phyloP scores from a whole-genome alignment of 345 rosid species.

The Odontarrhena argentea region DNA sequence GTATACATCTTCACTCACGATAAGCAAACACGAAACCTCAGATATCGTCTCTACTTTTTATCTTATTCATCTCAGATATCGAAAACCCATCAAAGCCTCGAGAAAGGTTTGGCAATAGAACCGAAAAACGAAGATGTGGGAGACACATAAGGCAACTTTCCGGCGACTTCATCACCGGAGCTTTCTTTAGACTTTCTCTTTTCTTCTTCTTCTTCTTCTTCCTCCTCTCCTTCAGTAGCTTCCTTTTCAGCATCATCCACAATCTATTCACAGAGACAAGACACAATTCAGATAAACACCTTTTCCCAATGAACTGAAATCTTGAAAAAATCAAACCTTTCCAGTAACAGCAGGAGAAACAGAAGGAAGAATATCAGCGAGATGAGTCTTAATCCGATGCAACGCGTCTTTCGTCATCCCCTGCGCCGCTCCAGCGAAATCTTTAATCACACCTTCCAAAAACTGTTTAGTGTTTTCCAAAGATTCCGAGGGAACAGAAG shows the following conservation, averaged over 20 bases:
- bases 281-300: not conserved
- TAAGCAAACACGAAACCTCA: conserved; percentile 5
- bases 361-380: conserved; percentile 45
- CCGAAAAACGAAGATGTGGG: conserved; percentile 35
- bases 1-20: conserved; percentile 13
- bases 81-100: conserved; percentile 27
- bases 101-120: conserved; percentile 36
- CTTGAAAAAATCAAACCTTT: conserved; percentile 32
- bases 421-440: conserved; percentile 52
- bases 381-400: conserved; percentile 48
- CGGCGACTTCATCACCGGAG: conserved; percentile 5
- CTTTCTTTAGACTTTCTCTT: conserved; percentile 12
- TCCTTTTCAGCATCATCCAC: conserved; percentile 60
- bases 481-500: conserved; percentile 51
- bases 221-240: conserved; percentile 41
- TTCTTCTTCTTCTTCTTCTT: conserved; percentile 34
- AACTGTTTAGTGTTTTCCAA: conserved; percentile 50
- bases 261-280: conserved; percentile 36
- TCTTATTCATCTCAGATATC: conserved; percentile 14
- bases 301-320: not conserved
- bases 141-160: conserved; percentile 25
- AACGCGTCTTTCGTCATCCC: conserved; percentile 55
- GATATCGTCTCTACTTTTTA: not conserved
- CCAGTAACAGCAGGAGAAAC: conserved; percentile 47
- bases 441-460: conserved; percentile 47